Evolutionary conservation across 2,329 filamentous ascomycete species (phyloP).

Genomic region (Fusarium pseudocircinatum): DNA sequence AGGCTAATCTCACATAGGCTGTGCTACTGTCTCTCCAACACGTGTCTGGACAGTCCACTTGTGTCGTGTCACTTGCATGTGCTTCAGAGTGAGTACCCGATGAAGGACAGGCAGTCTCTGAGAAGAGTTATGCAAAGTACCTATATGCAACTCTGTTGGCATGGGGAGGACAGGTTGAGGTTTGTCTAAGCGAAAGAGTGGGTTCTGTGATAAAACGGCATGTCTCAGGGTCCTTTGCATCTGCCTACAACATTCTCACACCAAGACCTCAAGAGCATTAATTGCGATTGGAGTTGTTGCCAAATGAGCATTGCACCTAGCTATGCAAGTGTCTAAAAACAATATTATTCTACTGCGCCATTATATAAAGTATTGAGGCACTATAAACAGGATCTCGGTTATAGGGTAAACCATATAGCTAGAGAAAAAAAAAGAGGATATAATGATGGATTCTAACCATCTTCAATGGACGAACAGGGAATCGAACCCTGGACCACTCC

Average conservation of each 20-base stretch:
- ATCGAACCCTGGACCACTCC: slow-evolving; percentile 47
- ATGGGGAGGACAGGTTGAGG: slow-evolving; percentile 17
- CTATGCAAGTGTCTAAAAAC: neutral
- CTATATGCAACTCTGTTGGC: neutral
- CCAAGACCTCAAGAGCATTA: neutral
- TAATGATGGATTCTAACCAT: slow-evolving; percentile 33
- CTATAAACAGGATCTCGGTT: neutral
- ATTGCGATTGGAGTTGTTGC: neutral
- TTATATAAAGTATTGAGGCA: too few species aligned
- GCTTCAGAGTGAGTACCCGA: slow-evolving; percentile 33
- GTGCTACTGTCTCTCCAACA: slow-evolving; percentile 29
- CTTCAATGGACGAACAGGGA: slow-evolving; percentile 44
- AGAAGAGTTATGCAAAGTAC: slow-evolving; percentile 23
- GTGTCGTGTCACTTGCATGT: slow-evolving; percentile 26
- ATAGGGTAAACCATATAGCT: neutral
- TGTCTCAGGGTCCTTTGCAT: slow-evolving; percentile 24
- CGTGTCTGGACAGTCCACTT: slow-evolving; percentile 26
- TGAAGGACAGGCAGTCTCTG: slow-evolving; percentile 19
- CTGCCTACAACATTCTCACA: neutral
- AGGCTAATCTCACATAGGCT: slow-evolving; percentile 10
- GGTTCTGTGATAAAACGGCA: slow-evolving; percentile 22
- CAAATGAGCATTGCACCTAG: neutral
- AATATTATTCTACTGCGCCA: neutral
- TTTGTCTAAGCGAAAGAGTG: slow-evolving; percentile 36
- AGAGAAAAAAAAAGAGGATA: slow-evolving; percentile 18